Conservation (phyloP, 768 basidiomycete species). For the Lactifluus echinatus region DNA sequence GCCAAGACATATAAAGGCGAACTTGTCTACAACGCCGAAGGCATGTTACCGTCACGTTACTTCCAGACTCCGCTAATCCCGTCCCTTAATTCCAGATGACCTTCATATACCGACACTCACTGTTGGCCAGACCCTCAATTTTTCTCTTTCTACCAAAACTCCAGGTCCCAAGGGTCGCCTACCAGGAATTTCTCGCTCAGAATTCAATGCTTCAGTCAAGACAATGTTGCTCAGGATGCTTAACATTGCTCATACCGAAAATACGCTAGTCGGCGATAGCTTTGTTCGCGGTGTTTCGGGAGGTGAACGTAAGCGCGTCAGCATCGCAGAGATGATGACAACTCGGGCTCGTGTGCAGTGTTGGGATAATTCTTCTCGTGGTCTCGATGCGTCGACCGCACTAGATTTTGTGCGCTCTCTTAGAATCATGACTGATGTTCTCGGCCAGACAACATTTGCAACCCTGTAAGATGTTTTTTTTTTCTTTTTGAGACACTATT, state of each 20-base stretch:
- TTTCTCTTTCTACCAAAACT: slow-evolving; percentile 66
- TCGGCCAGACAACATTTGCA: slow-evolving; percentile 73
- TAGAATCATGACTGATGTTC: slow-evolving; percentile 75
- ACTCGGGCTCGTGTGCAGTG: slow-evolving; percentile 75
- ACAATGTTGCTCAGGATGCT: slow-evolving; percentile 68
- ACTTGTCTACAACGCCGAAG: slow-evolving; percentile 73
- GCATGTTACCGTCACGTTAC: slow-evolving; percentile 26
- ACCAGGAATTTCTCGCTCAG: slow-evolving; percentile 51
- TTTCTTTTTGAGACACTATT: neutral
- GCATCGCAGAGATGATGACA: slow-evolving; percentile 85
- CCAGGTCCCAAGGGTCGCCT: slow-evolving; percentile 69
- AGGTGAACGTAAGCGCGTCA: slow-evolving; percentile 76
- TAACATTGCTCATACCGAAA: slow-evolving; percentile 71
- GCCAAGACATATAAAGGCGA: slow-evolving; percentile 71
- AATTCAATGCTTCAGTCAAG: slow-evolving; percentile 50
- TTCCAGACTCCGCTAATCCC: neutral
- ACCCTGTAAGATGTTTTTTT: slow-evolving; percentile 42
- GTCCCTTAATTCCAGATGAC: slow-evolving; percentile 46
- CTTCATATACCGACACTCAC: slow-evolving; percentile 78
- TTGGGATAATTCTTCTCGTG: slow-evolving; percentile 82
- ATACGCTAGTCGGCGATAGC: slow-evolving; percentile 81
- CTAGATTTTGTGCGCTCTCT: slow-evolving; percentile 78
- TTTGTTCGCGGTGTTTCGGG: slow-evolving; percentile 79
- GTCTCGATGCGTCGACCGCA: slow-evolving; percentile 81
- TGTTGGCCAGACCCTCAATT: slow-evolving; percentile 67